Evolutionary conservation across 2,329 filamentous ascomycete species (phyloP), one percentile per base, ranked within the genome.

Genomic region (Phyllosticta paracitricarpa): DNA sequence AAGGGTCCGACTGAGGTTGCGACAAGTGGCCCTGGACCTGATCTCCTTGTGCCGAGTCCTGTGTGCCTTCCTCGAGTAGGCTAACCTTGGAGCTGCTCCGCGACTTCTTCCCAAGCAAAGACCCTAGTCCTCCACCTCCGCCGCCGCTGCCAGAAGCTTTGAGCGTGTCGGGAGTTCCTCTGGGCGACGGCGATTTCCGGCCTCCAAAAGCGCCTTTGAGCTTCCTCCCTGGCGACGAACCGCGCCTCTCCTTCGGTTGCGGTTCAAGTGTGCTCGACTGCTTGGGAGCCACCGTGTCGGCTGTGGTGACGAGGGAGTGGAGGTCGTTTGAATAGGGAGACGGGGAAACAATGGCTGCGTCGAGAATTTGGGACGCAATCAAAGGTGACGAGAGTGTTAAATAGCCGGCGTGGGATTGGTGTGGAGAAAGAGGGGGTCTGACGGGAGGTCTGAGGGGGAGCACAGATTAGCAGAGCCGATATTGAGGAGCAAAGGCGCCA

Each of bases 221-320:
- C 69, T 86, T 89, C 68, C 85, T 83, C 58, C 82, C 84, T 10
- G 89, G 88, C 9, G 90, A 92, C 22, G 83, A 79, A 25, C 84
- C 84, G 63, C 88, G 82, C 66, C 81, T 81, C 64, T 77, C 67
- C 40, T 65, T 57, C 17, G 68, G 8, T 56, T 59, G 63, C 59
- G 68, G 59, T 52, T 69, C 62, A 63, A 71, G 65, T 58, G 72
- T 73, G 56, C 67, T 69, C 52, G 73, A 64, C 70, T 72, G 65
- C 57, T 65, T 65, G 55, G 69, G 70, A 51, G 67, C 65, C 64
- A 69, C 66, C 26, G 66, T 65, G 57, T 69, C 68, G 54, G 69
- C 66, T 25, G 66, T 65, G 56, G 69, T 68, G 54, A 70, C 64
- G 65, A 35, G 54, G 55, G 57, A 30, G 24, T n/a, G 22, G 54